Base-by-base conservation (phyloP, 441 rosid species). In the Eutrema salsugineum region DNA sequence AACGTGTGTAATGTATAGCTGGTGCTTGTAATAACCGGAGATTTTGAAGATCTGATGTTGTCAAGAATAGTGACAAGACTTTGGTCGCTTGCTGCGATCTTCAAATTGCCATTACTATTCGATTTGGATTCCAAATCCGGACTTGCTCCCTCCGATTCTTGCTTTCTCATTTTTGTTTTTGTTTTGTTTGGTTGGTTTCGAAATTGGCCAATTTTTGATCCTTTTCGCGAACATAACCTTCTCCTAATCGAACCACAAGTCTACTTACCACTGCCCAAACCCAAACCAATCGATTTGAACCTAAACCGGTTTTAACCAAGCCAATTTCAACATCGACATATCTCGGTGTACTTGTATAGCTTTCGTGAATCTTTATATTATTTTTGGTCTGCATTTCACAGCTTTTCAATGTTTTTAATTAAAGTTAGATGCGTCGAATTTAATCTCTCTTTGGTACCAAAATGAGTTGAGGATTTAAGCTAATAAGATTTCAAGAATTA, bases 21-120 rank as follows among this genome's bases (percentile, higher is more conserved):
- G 15, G 19, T 6, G 40, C 0, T 0, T 51, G 49, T 48, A 22
- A 48, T 48, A 35, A 76, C 79, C 38, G 63, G 72, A 47, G 72
- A 15, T 66, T 58, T 76, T 15, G 76, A 76, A 50, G 72, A 64
- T 33, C 65, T 76, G 58, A 76, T 76, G 72, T 76, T 68, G 17
- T 70, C 71, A 35, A 76, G 53, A 70, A 70, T 51, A 6, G 43
- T 33, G 3, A 57, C 16, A 6, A 76, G 40, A 33, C 63, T 70
- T 58, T 70, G 49, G 22, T 76, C 79, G 63, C 24, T 33, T 51
- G 63, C 1, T 64, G 72, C 79, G 38, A 9, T 65, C 65, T 76
- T 65, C 16, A 76, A 16, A 64, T 70, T 70, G 3, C 33, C 56
- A 42, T 57, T 10, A 3, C 19, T 10, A 43, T 70, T 49, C 9